Conservation (phyloP, 208 protist genomes). For the Porcisia deanei region DNA sequence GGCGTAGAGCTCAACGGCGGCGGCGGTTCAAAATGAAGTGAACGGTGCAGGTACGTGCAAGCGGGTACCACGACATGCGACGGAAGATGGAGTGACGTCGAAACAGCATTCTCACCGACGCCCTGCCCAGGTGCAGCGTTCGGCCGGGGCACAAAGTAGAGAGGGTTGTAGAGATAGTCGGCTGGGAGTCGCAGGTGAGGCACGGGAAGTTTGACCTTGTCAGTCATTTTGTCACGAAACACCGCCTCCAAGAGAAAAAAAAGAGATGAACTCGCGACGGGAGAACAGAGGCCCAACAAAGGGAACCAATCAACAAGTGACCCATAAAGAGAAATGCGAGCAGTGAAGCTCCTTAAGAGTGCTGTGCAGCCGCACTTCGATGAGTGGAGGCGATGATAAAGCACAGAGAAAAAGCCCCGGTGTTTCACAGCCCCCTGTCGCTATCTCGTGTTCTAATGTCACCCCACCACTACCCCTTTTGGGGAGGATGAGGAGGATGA, state of each 20-base stretch:
- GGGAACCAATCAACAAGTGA: no score
- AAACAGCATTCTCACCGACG: background rate
- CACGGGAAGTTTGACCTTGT: slow-evolving; percentile 12
- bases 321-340: no score
- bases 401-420: no score
- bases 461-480: no score
- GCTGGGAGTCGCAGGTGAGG: slow-evolving; percentile 20
- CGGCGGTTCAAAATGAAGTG: slow-evolving; percentile 14
- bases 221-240: slow-evolving; percentile 6
- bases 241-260: background rate
- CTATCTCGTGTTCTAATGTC: no score
- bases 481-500: background rate
- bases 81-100: background rate
- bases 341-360: no score
- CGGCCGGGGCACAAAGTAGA: slow-evolving; percentile 4
- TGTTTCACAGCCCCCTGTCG: no score
- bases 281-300: background rate
- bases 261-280: background rate
- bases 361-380: no score
- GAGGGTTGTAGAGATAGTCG: slow-evolving; percentile 27
- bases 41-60: slow-evolving; percentile 24
- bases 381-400: no score
- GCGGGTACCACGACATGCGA: slow-evolving; percentile 6
- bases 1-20: background rate
- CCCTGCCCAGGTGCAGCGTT: background rate